These are phyloP conservation scores for Setaria italica DNA, from an alignment of 202 grass and related monocot genomes.

Conservation along the genomic window DNA sequence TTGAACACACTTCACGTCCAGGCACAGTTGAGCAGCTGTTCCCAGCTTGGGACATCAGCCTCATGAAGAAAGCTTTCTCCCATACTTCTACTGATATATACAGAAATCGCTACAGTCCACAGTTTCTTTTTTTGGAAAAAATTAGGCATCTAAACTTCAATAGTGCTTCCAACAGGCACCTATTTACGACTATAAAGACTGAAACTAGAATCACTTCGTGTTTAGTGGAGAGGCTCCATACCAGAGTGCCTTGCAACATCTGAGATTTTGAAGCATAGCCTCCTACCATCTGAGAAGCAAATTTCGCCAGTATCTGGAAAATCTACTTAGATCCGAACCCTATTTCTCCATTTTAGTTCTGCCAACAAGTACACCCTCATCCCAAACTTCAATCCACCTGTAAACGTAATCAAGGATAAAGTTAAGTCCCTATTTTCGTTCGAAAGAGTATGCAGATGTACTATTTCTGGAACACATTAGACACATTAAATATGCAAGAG, in stretches of 20 bases:
- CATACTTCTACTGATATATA: constrained; percentile 28
- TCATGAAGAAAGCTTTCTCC: constrained; percentile 9
- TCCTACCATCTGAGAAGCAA: neutral
- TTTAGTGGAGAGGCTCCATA: constrained; percentile 16
- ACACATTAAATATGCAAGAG: neutral
- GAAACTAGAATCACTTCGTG: constrained; percentile 4
- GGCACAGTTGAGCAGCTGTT: constrained; percentile 9
- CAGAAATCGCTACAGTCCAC: neutral
- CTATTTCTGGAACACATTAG: neutral
- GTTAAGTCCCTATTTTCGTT: neutral
- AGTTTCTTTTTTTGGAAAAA: neutral
- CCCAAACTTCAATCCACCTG: constrained; percentile 91
- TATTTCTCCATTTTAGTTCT: constrained; percentile 60
- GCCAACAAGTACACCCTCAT: constrained; percentile 65
- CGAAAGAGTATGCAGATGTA: constrained; percentile 2
- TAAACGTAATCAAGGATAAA: constrained; percentile 17
- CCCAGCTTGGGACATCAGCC: neutral
- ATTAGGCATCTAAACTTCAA: constrained; percentile 1
- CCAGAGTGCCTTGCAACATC: constrained; percentile 14
- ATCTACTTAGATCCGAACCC: constrained; percentile 19
- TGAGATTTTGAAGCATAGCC: neutral
- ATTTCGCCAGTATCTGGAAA: neutral
- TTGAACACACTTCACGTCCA: neutral
- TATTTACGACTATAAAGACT: neutral
- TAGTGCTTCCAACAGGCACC: constrained; percentile 4